Evolutionary conservation across 2,329 filamentous ascomycete genomes (phyloP), one percentile per base, ranked within the genome.

Genomic region (Emmonsia crescens): DNA sequence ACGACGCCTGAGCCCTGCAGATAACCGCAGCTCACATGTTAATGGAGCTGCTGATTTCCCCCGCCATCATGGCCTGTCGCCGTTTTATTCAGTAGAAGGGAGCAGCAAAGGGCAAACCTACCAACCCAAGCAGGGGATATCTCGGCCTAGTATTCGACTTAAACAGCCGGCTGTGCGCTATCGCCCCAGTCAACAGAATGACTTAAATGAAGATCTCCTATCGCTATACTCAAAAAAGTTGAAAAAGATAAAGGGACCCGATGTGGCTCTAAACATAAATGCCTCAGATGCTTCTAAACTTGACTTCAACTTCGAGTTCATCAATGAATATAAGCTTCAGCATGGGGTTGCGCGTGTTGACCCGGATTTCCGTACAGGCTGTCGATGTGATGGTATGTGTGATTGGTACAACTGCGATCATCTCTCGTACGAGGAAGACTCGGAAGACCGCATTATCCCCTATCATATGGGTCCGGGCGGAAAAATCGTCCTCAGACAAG

Each of bases 301-400:
- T 1, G 62, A 67, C 1, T 67, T 73, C 12, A 74, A 74, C 48
- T 76, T 77, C 60, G 71, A 73, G n/a, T 77, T 77, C 19, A 65
- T 75, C 2, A 73, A 74, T 40, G 60, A 66, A 1, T 76, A 77
- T 57, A 72, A 72, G 44, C 61, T 76, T 3, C 69, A 70, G 0
- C 64, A 72, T 5, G 74, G 72, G 0, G 73, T 76, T 2, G 54
- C 62, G 1, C 66, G 61, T 0, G 69, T 71, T 1, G 62, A 64
- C 0, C 63, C 69, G 5, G 70, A 64, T 4, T 77, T 76, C 51
- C 68, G 71, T 36, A 66, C 62, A 0, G 74, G 74, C 2, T 77
- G 75, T 61, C 58, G 64, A 10, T 77, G 75, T 54, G 58, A 51
- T 9, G 59, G 33, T 0, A 57, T 64, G 5, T 76, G 74, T 52